Percentiles rank a stretch among this genome's conserved stretches.
phyloP scores from a whole-genome alignment of 164 flowering plant genomes.

The Chimonanthus salicifolius region DNA sequence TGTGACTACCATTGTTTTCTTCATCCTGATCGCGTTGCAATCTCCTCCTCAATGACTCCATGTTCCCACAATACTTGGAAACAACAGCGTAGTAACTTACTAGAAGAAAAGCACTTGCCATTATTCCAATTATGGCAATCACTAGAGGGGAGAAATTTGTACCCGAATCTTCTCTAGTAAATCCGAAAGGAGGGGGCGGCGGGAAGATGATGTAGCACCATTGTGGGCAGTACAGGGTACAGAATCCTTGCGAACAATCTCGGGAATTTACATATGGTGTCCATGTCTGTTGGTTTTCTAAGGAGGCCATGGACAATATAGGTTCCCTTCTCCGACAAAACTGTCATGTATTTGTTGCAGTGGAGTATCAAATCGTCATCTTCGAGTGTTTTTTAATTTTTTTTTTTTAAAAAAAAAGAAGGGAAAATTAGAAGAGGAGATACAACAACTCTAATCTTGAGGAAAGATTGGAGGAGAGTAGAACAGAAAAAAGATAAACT shows the following conservation, averaged over 20 bases:
- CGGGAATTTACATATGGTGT: slow-evolving; percentile 48
- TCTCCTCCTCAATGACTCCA: slow-evolving; percentile 14
- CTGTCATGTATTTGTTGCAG: neutral
- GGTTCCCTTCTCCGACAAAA: neutral
- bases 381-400: neutral
- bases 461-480: no score
- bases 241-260: slow-evolving; percentile 74
- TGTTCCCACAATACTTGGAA: slow-evolving; percentile 52
- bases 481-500: no score
- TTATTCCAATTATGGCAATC: slow-evolving; percentile 64
- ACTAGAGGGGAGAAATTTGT: slow-evolving; percentile 67
- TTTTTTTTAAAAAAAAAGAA: neutral
- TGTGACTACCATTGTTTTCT: slow-evolving; percentile 25
- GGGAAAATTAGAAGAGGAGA: no score
- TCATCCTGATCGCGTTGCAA: slow-evolving; percentile 9
- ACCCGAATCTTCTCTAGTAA: slow-evolving; percentile 35
- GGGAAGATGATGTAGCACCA: slow-evolving; percentile 73
- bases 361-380: neutral
- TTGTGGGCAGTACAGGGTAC: slow-evolving; percentile 78
- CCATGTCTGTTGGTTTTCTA: slow-evolving; percentile 49
- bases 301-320: slow-evolving; percentile 30
- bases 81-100: slow-evolving; percentile 61
- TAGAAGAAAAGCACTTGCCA: slow-evolving; percentile 69
- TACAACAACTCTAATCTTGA: no score
- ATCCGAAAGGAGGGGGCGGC: slow-evolving; percentile 64